A percentile compares a stretch with the other conserved stretches of the same genome.
These are phyloP conservation scores for Solanum neorickii DNA, from an alignment of 257 asterid species.

Conservation along the genomic window DNA sequence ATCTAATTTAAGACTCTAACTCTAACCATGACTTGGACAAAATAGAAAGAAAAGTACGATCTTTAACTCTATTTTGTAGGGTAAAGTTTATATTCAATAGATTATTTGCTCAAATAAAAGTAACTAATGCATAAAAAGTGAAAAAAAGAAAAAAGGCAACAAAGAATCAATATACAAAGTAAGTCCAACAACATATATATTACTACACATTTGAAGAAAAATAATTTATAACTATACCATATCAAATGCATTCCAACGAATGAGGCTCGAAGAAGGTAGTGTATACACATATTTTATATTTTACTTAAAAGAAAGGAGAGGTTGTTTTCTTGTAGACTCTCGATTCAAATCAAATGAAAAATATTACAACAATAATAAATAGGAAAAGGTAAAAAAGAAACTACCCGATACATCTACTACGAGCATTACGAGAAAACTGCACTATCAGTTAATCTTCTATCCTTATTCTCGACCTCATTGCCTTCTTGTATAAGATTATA, in stretches of 20 bases:
- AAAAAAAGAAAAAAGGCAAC: background rate
- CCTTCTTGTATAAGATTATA: background rate
- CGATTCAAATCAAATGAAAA: background rate
- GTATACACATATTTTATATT: background rate
- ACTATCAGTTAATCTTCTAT: background rate
- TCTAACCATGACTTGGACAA: background rate
- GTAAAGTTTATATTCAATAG: background rate
- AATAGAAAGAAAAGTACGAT: background rate
- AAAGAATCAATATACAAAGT: background rate
- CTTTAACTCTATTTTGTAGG: background rate
- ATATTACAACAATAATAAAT: background rate
- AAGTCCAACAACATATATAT: background rate
- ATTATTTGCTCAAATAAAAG: background rate
- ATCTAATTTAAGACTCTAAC: background rate
- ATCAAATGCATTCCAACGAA: background rate
- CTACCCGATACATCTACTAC: fast-evolving
- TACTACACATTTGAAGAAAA: background rate
- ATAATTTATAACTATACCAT: background rate
- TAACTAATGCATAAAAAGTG: background rate
- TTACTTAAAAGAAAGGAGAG: fast-evolving
- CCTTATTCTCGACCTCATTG: background rate
- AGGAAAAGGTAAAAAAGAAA: background rate
- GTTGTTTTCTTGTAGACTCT: fast-evolving
- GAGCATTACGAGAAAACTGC: background rate
- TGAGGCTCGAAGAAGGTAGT: background rate